A percentile compares a stretch with the other conserved stretches of the same genome.
Evolutionary conservation across 805 yeast genomes (phyloP).

Genomic region (Wickerhamiella spandovensis): DNA sequence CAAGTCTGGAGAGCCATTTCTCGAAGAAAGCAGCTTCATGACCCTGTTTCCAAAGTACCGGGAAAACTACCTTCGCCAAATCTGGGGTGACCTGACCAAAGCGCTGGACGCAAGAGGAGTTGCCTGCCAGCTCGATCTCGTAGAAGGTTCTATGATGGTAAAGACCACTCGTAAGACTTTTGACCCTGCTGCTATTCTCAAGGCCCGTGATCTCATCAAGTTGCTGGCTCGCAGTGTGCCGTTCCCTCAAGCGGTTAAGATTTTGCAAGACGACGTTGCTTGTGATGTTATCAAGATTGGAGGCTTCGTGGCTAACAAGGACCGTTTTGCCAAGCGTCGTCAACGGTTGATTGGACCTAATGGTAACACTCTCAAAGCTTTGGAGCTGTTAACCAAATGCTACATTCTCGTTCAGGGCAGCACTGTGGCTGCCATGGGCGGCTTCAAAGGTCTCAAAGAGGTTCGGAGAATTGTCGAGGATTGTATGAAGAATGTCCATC

Average conservation of each 20-base stretch:
- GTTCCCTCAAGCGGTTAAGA: constrained; percentile 87
- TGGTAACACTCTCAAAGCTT: constrained; percentile 91
- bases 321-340: constrained; percentile 86
- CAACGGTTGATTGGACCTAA: constrained; percentile 94
- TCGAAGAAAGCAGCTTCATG: constrained; percentile 94
- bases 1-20: constrained; percentile 70
- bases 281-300: constrained; percentile 96
- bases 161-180: constrained; percentile 89
- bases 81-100: constrained; percentile 89
- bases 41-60: constrained; percentile 94
- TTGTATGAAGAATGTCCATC: constrained; percentile 93
- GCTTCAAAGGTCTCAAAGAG: constrained; percentile 82
- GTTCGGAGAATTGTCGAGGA: constrained; percentile 91
- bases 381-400: constrained; percentile 89
- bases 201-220: constrained; percentile 90
- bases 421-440: constrained; percentile 96
- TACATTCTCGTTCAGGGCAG: constrained; percentile 94
- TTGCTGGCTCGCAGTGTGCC: constrained; percentile 93
- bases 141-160: constrained; percentile 96
- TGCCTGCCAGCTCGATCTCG: constrained; percentile 75
- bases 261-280: constrained; percentile 81
- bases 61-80: constrained; percentile 72
- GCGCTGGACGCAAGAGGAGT: constrained; percentile 57
- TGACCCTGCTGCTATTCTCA: constrained; percentile 87
- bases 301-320: constrained; percentile 75